A percentile compares a stretch with the other conserved stretches of the same genome.
Evolutionary conservation across 2,329 filamentous ascomycete species (phyloP).

Genomic region (Trichoderma sp.): DNA sequence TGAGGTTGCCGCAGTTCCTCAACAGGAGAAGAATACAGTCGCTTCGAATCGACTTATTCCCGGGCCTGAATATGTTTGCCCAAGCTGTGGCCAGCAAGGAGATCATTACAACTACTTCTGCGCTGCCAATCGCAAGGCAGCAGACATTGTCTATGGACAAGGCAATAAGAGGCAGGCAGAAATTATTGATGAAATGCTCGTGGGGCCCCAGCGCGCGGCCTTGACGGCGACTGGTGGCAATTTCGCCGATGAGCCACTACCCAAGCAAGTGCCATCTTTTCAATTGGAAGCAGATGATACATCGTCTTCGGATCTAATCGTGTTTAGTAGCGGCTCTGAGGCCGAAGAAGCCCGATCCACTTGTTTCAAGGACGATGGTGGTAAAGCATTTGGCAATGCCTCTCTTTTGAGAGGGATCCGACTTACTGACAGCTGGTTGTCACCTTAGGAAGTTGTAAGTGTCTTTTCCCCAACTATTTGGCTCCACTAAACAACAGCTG

Average conservation of each 20-base stretch:
- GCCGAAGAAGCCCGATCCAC: not conserved
- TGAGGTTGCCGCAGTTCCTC: constrained; percentile 27
- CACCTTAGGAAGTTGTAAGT: constrained; percentile 34
- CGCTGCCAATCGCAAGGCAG: not conserved
- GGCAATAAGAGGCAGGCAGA: no score
- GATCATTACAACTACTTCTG: constrained; percentile 28
- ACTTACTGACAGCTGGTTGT: constrained; percentile 30
- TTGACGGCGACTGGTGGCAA: not conserved
- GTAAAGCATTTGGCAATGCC: not conserved
- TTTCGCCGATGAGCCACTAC: not conserved
- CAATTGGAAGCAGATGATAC: not conserved
- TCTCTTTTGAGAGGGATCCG: not conserved
- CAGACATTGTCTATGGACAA: no score
- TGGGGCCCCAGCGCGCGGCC: not conserved
- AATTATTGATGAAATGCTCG: no score
- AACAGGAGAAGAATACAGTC: constrained; percentile 27
- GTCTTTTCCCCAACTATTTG: not conserved
- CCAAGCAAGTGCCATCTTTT: not conserved
- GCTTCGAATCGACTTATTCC: constrained; percentile 12
- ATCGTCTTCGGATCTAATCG: not conserved
- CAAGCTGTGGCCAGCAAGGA: constrained; percentile 25
- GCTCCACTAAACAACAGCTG: not conserved
- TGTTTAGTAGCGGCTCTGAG: not conserved
- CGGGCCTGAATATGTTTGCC: constrained; percentile 27
- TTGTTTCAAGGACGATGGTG: not conserved